A percentile compares a stretch with the other conserved stretches of the same genome.
These are phyloP conservation scores for Artemisia annua DNA, from an alignment of 129 eudicot genomes.

Conservation along the genomic window DNA sequence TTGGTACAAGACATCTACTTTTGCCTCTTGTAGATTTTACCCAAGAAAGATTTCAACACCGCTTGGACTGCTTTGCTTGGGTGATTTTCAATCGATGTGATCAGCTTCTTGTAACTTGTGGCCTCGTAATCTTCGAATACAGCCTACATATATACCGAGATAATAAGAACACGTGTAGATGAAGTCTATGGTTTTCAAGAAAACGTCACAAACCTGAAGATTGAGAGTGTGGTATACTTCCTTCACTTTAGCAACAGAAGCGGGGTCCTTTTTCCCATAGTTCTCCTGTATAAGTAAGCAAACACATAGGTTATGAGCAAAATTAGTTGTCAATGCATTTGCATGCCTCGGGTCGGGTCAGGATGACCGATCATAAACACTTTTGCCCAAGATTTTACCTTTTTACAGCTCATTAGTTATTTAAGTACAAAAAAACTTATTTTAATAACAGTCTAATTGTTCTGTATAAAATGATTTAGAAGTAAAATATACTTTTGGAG, in stretches of 20 bases:
- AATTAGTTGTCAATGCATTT: background rate
- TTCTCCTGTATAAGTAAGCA: constrained; percentile 56
- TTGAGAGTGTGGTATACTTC: constrained; percentile 64
- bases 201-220: constrained; percentile 58
- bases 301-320: background rate
- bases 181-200: background rate
- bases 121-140: constrained; percentile 69
- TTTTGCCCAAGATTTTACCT: no score
- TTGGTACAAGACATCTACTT: constrained; percentile 40
- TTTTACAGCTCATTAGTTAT: no score
- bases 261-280: constrained; percentile 76
- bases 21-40: constrained; percentile 86
- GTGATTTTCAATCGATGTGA: constrained; percentile 68
- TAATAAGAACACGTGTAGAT: background rate
- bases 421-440: no score
- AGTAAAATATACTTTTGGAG: no score
- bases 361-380: no score
- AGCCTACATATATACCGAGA: constrained; percentile 40
- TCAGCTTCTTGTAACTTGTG: constrained; percentile 63
- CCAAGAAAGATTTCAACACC: constrained; percentile 77
- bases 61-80: constrained; percentile 76
- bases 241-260: constrained; percentile 80
- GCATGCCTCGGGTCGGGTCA: no score
- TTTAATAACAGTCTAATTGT: background rate
- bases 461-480: background rate